Percentiles rank a stretch among this genome's conserved stretches.
These are phyloP conservation scores for Chamaecrista fasciculata DNA, from an alignment of 306 rosid genomes.

Conservation along the genomic window DNA sequence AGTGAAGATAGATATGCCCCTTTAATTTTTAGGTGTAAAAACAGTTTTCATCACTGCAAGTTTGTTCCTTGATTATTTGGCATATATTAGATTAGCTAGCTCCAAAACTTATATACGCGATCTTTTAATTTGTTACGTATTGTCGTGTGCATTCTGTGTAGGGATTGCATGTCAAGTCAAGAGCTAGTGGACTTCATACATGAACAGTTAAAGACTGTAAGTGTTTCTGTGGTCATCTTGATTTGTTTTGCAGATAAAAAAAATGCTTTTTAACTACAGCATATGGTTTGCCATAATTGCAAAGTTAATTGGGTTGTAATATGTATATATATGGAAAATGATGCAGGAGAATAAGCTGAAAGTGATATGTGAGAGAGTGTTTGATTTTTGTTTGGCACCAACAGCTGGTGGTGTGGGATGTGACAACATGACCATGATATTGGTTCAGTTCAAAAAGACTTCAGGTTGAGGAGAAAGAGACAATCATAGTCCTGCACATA, in stretches of 20 bases:
- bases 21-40: neutral
- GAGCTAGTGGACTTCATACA: conserved; percentile 77
- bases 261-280: neutral
- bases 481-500: neutral
- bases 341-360: conserved; percentile 85
- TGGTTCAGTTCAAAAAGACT: conserved; percentile 78
- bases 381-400: conserved; percentile 93
- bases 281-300: conserved; percentile 11
- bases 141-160: conserved; percentile 17
- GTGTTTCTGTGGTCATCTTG: conserved; percentile 24
- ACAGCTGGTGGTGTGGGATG: conserved; percentile 89
- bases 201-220: conserved; percentile 63
- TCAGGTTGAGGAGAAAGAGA: conserved; percentile 18
- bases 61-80: neutral
- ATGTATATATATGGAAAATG: neutral
- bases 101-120: neutral
- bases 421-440: conserved; percentile 97
- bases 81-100: neutral
- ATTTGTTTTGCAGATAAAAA: neutral
- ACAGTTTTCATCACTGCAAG: neutral
- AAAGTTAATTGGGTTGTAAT: neutral
- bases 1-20: neutral
- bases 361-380: conserved; percentile 78
- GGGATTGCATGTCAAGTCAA: conserved; percentile 99
- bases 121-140: neutral